Evolutionary conservation across 2,329 filamentous ascomycete species (phyloP).

Genomic region (Epichloe festucae): DNA sequence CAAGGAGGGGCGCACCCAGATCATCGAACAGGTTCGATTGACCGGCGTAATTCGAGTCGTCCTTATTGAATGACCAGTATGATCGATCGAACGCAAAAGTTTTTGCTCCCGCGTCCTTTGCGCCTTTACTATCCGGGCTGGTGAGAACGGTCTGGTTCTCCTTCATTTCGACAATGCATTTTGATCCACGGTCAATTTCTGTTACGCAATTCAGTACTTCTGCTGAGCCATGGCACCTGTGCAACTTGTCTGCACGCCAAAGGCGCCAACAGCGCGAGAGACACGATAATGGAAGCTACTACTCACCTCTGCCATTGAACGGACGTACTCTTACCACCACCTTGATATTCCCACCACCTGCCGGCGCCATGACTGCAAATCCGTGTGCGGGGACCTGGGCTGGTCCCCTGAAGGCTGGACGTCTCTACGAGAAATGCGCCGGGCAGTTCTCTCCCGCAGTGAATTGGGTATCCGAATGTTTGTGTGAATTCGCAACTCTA

Average conservation of each 20-base stretch:
- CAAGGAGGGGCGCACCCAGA: constrained; percentile 75
- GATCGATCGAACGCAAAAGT: constrained; percentile 92
- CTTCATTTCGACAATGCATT: constrained; percentile 97
- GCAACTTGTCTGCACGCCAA: constrained; percentile 18
- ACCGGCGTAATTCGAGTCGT: constrained; percentile 70
- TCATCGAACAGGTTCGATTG: constrained; percentile 84
- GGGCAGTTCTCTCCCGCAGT: background rate
- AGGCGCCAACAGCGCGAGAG: background rate
- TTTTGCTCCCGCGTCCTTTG: constrained; percentile 62
- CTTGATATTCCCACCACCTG: constrained; percentile 94
- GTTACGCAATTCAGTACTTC: constrained; percentile 4
- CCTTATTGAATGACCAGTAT: constrained; percentile 93
- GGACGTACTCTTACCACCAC: constrained; percentile 94
- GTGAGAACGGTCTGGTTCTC: constrained; percentile 77
- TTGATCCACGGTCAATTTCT: constrained; percentile 85
- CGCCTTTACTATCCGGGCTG: constrained; percentile 57
- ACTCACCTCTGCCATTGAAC: constrained; percentile 84
- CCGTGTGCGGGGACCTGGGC: constrained; percentile 21
- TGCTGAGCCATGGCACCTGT: constrained; percentile 24
- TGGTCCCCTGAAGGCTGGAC: constrained; percentile 19
- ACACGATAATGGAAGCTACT: background rate
- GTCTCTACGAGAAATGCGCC: constrained; percentile 17
- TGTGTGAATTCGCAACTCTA: background rate
- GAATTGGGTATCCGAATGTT: background rate
- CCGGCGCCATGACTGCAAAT: constrained; percentile 26